Base-by-base conservation (phyloP, 106 monocot genomes). In the Dendrobium officinale region DNA sequence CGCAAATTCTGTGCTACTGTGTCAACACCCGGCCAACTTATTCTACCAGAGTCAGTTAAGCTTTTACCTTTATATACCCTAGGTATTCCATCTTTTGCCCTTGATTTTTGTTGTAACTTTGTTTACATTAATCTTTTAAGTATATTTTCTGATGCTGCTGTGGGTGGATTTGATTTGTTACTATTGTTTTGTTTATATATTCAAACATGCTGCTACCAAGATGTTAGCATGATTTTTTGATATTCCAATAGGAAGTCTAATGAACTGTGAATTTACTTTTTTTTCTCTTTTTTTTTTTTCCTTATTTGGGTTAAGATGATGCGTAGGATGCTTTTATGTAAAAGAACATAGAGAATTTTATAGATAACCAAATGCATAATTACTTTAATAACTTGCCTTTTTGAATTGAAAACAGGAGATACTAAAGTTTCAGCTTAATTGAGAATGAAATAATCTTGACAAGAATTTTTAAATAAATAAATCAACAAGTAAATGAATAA, bases 41-140 rank as follows among this genome's bases (percentile, higher is more conserved):
- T 99, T 81, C 95, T 99, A 86, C 98, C 98, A 4, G 98, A 99
- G 79, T 91, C 91, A 64, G 93, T 99, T 40, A 95, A 95, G 80
- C 92, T 99, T 82, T 87, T 99, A 77, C 98, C 98, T 67, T 85
- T 99, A 26, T 99, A 99, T 85, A 91, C 95, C 7, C 82, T 99
- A 78, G 97, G 97, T 98, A 74, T 17, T 20, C 74, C 10, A 70
- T 9, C 33, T 19, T 37, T 70, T 9, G 40, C 33, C 74, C 19
- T 74, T 74, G 33, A 43, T 74, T 74, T 74, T 74, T 74, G 42
- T 42, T 42, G 4, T 37, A 31, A 1, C 10, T 51, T 51, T 11
- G 10, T 13, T 13, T 51, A 15, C 13, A 51, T 13, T 70, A 37
- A 70, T 33, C 3, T 70, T 2, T 37, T 15, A 11, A 70, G 37